phyloP scores from a whole-genome alignment of 2,329 filamentous ascomycete species.

The Penicillium sp. region DNA sequence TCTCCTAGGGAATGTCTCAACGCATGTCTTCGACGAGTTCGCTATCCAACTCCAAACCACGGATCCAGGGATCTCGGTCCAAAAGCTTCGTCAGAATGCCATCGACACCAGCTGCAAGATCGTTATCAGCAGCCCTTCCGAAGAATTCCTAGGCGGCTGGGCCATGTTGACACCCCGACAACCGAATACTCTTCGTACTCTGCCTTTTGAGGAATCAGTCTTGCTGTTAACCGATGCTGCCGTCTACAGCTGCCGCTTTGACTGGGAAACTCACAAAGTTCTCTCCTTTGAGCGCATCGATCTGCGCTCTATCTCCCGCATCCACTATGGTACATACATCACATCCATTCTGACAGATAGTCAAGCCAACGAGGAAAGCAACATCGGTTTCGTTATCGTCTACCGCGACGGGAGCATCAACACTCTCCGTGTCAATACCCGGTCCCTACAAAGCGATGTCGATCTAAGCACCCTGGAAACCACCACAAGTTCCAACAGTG shows the following conservation, averaged over 20 bases:
- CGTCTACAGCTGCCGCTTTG: slow-evolving; percentile 83
- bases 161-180: slow-evolving; percentile 73
- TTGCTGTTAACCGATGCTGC: slow-evolving; percentile 80
- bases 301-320: slow-evolving; percentile 65
- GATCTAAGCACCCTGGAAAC: slow-evolving; percentile 40
- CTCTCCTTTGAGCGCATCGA: slow-evolving; percentile 84
- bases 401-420: slow-evolving; percentile 71
- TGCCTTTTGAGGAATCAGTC: slow-evolving; percentile 83
- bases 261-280: slow-evolving; percentile 94
- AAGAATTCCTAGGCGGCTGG: slow-evolving; percentile 87
- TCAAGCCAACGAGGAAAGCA: slow-evolving; percentile 72
- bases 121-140: slow-evolving; percentile 74
- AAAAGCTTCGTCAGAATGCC: slow-evolving; percentile 78
- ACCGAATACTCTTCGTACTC: slow-evolving; percentile 64
- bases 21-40: slow-evolving; percentile 86
- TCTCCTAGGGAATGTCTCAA: slow-evolving; percentile 80
- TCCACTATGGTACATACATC: slow-evolving; percentile 83
- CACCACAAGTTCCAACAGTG: slow-evolving; percentile 28
- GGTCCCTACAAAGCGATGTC: slow-evolving; percentile 63
- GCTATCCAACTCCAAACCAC: slow-evolving; percentile 89
- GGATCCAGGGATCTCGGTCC: slow-evolving; percentile 83
- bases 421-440: slow-evolving; percentile 75
- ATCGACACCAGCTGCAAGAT: slow-evolving; percentile 86
- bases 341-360: slow-evolving; percentile 76
- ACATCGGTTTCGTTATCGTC: slow-evolving; percentile 76